A percentile compares a stretch with the other conserved stretches of the same genome.
phyloP scores from a whole-genome alignment of 2,329 filamentous ascomycete species.

The Pyrenophora graminea region DNA sequence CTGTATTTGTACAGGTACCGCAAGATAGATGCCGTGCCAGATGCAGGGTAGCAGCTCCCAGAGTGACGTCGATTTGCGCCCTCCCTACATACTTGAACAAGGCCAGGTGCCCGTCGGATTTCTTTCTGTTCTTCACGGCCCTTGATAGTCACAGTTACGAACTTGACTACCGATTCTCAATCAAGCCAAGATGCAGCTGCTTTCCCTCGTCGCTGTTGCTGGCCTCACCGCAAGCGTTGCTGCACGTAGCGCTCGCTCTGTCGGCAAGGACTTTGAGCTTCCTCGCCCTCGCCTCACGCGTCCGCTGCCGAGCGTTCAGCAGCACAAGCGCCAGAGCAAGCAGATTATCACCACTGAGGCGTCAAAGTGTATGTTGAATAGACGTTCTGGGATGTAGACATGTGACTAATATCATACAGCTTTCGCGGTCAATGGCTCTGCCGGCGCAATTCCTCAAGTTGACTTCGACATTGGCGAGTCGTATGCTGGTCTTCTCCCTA shows the following conservation, averaged over 20 bases:
- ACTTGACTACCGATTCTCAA: conserved; percentile 3
- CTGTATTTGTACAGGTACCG: conserved; percentile 13
- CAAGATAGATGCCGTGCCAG: conserved; percentile 8
- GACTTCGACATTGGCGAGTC: conserved; percentile 52
- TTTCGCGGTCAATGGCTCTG: conserved; percentile 45
- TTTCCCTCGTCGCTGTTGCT: conserved; percentile 36
- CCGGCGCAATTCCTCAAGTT: conserved; percentile 53
- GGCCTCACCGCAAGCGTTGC: conserved; percentile 33
- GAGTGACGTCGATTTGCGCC: conserved; percentile 11
- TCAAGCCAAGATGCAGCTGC: conserved; percentile 35
- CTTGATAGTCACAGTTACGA: conserved; percentile 5
- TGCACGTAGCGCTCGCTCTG: conserved; percentile 36
- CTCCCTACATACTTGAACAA: conserved; percentile 6
- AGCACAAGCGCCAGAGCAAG: conserved; percentile 27
- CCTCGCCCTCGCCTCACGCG: conserved; percentile 31
- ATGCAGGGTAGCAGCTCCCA: conserved; percentile 10
- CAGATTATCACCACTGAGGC: conserved; percentile 49
- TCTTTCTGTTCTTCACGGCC: conserved; percentile 1
- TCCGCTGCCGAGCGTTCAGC: conserved; percentile 21
- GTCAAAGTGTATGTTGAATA: conserved; percentile 18
- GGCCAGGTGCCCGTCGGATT: not conserved
- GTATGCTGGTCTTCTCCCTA: conserved; percentile 57
- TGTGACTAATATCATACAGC: conserved; percentile 25
- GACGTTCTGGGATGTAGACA: too few relatives aligned
- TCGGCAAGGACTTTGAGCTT: conserved; percentile 37